Evolutionary conservation across 2,329 filamentous ascomycete genomes (phyloP).

Genomic region (Tolypocladium inflatum): DNA sequence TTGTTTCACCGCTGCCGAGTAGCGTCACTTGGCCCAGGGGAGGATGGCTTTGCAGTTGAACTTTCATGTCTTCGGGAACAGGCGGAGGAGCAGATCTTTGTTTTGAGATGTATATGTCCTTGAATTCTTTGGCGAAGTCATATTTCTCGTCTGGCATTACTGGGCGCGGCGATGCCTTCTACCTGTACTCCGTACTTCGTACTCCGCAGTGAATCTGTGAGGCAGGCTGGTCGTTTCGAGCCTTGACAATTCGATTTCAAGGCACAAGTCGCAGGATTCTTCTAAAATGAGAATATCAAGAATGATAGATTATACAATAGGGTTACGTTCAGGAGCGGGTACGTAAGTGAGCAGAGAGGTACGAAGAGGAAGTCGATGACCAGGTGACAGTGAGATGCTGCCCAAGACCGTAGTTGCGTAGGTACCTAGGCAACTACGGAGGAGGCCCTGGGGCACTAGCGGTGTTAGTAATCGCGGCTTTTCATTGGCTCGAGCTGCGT

Average conservation of each 20-base stretch:
- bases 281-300: neutral
- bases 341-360: neutral
- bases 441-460: neutral
- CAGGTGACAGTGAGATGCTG: neutral
- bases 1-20: conserved; percentile 36
- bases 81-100: conserved; percentile 21
- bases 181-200: neutral
- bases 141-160: conserved; percentile 17
- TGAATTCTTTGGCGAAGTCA: conserved; percentile 26
- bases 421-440: no score
- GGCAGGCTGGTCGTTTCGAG: neutral
- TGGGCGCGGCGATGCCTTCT: neutral
- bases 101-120: conserved; percentile 25
- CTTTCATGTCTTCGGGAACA: conserved; percentile 22
- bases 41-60: conserved; percentile 47
- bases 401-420: neutral
- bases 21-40: conserved; percentile 67
- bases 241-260: neutral
- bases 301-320: neutral
- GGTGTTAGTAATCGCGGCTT: conserved; percentile 21
- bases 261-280: neutral
- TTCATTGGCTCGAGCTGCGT: conserved; percentile 21
- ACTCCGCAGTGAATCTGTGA: neutral
- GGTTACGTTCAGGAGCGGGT: neutral
- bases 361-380: neutral